These are phyloP conservation scores for carrot (Daucus carota) DNA, from an alignment of 129 eudicot genomes.

Conservation along the genomic window DNA sequence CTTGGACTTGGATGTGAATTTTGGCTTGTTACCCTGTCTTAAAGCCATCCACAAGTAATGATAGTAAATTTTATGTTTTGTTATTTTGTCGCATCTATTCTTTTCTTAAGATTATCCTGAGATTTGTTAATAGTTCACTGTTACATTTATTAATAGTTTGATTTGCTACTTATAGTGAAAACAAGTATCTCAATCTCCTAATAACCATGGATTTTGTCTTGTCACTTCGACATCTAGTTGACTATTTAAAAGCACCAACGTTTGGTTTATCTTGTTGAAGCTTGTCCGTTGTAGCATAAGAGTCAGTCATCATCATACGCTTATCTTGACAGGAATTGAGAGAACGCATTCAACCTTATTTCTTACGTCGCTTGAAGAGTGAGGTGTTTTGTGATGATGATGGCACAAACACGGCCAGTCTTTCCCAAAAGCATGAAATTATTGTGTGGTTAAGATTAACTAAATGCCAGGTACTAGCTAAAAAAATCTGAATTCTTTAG, in stretches of 20 bases:
- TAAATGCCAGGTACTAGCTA: conserved; percentile 53
- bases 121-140: background rate
- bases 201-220: background rate
- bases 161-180: background rate
- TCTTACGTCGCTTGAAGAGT: conserved; percentile 75
- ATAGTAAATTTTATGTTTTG: background rate
- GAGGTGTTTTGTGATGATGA: conserved; percentile 72
- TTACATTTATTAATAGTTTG: background rate
- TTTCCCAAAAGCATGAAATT: conserved; percentile 86
- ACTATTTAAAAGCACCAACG: background rate
- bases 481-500: background rate
- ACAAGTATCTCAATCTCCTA: background rate
- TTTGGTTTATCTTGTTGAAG: background rate
- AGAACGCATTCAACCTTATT: conserved; percentile 86
- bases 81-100: background rate
- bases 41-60: background rate
- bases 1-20: background rate
- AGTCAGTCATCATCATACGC: background rate
- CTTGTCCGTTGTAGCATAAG: background rate
- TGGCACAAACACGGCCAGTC: conserved; percentile 37
- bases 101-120: background rate
- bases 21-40: background rate
- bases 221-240: background rate
- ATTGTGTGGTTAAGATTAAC: conserved; percentile 84
- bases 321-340: conserved; percentile 65